These are phyloP conservation scores for Glaciozyma martinii DNA, from an alignment of 768 basidiomycete genomes.

Conservation along the genomic window DNA sequence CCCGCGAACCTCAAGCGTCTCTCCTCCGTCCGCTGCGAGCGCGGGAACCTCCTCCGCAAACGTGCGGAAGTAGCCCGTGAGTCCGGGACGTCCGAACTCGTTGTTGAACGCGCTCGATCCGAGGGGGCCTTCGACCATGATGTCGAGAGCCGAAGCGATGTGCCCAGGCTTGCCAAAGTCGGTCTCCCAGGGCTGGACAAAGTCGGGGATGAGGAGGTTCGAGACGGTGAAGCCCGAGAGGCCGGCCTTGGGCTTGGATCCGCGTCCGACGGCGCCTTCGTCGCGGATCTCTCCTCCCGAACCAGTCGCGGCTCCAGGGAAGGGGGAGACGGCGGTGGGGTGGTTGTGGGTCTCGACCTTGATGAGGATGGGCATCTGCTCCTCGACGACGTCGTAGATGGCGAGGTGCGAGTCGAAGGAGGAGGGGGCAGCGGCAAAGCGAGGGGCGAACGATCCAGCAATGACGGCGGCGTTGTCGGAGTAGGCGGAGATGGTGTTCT, in stretches of 20 bases:
- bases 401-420: slow-evolving; percentile 25
- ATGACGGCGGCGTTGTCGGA: slow-evolving; percentile 97
- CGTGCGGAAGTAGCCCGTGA: slow-evolving; percentile 90
- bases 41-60: slow-evolving; percentile 66
- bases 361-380: slow-evolving; percentile 78
- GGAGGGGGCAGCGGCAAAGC: slow-evolving; percentile 51
- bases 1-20: slow-evolving; percentile 62
- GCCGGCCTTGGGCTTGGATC: slow-evolving; percentile 93
- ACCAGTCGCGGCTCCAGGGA: slow-evolving; percentile 95
- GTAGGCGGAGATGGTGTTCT: slow-evolving; percentile 88
- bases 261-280: slow-evolving; percentile 89
- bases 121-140: slow-evolving; percentile 93
- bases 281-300: slow-evolving; percentile 98
- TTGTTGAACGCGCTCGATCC: slow-evolving; percentile 96
- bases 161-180: slow-evolving; percentile 84
- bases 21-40: slow-evolving; percentile 42
- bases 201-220: slow-evolving; percentile 84
- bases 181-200: slow-evolving; percentile 88
- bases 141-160: slow-evolving; percentile 86
- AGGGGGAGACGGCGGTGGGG: slow-evolving; percentile 95
- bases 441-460: slow-evolving; percentile 61
- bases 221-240: slow-evolving; percentile 86
- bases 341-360: slow-evolving; percentile 99
- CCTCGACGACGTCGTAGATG: slow-evolving; percentile 53
- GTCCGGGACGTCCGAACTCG: slow-evolving; percentile 89